Conservation (phyloP, 257 asterid genomes). For the Avicennia marina region DNA sequence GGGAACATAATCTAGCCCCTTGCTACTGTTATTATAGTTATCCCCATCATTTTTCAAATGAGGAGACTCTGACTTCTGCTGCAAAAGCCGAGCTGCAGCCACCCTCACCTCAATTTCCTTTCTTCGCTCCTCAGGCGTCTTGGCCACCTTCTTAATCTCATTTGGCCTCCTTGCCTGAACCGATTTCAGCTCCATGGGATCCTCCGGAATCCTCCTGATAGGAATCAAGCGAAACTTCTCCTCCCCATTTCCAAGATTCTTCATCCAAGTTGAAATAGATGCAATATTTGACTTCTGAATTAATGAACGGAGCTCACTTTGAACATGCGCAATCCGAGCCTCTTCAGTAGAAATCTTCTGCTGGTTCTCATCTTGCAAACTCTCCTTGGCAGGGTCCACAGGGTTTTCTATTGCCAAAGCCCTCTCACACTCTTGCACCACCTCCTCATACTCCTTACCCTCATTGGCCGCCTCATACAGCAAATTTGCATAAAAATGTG, state of each 20-base stretch:
- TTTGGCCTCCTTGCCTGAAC: slow-evolving; percentile 61
- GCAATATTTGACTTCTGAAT: slow-evolving; percentile 76
- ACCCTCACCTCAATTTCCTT: slow-evolving; percentile 83
- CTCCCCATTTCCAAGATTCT: slow-evolving; percentile 57
- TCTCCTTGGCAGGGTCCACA: slow-evolving; percentile 84
- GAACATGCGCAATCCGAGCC: slow-evolving; percentile 54
- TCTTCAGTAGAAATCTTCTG: slow-evolving; percentile 52
- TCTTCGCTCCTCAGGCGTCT: slow-evolving; percentile 79
- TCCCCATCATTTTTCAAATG: slow-evolving; percentile 39
- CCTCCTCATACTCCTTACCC: slow-evolving; percentile 76
- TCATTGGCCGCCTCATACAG: slow-evolving; percentile 66
- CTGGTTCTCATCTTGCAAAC: slow-evolving; percentile 71
- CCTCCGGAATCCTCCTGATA: slow-evolving; percentile 60
- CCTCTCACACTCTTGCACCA: slow-evolving; percentile 73
- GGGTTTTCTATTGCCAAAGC: slow-evolving; percentile 77
- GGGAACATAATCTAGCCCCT: slow-evolving; percentile 38
- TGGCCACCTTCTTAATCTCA: slow-evolving; percentile 70
- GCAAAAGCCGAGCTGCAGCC: slow-evolving; percentile 80
- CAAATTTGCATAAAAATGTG: slow-evolving; percentile 73
- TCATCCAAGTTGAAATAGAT: slow-evolving; percentile 75
- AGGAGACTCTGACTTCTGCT: slow-evolving; percentile 56
- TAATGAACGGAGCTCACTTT: slow-evolving; percentile 57
- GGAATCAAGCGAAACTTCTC: slow-evolving; percentile 76
- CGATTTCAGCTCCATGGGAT: slow-evolving; percentile 70
- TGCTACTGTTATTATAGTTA: slow-evolving; percentile 18